Evolutionary conservation across 1,284 basidiomycete genomes (phyloP).

Genomic region (Trametes sp.): DNA sequence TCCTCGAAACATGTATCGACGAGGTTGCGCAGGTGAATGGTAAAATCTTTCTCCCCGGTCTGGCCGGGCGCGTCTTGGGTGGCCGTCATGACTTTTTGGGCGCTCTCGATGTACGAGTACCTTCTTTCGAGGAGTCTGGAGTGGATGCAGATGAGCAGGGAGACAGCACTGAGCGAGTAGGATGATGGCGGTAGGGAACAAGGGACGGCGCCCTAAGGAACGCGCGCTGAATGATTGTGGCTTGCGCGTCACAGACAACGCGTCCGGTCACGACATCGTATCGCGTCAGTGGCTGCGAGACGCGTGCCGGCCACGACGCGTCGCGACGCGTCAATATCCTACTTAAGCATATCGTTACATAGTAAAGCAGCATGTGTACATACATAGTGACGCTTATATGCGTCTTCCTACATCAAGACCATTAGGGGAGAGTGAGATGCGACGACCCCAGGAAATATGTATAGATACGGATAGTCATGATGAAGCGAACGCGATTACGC

Average conservation of each 20-base stretch:
- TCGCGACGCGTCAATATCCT: not conserved
- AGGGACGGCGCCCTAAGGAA: not conserved
- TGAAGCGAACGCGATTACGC: not conserved
- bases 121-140: not conserved
- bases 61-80: not conserved
- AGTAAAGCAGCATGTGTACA: not conserved
- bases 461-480: not conserved
- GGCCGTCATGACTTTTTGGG: not conserved
- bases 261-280: constrained; percentile 23
- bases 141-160: not conserved
- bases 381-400: not conserved
- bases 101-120: not conserved
- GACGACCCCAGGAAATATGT: not conserved
- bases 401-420: not conserved
- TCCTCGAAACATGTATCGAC: constrained; percentile 78
- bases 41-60: constrained; percentile 57
- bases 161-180: not conserved
- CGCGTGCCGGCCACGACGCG: not conserved
- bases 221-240: not conserved
- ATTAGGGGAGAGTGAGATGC: not conserved
- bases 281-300: constrained; percentile 3
- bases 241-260: constrained; percentile 13
- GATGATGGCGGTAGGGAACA: not conserved
- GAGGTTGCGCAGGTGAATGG: constrained; percentile 59
- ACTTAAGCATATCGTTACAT: not conserved